Percentiles rank a stretch among this genome's conserved stretches.
Evolutionary conservation across 1,139 yeast species (phyloP).

Genomic region (Debaryomycetaceae sp.): DNA sequence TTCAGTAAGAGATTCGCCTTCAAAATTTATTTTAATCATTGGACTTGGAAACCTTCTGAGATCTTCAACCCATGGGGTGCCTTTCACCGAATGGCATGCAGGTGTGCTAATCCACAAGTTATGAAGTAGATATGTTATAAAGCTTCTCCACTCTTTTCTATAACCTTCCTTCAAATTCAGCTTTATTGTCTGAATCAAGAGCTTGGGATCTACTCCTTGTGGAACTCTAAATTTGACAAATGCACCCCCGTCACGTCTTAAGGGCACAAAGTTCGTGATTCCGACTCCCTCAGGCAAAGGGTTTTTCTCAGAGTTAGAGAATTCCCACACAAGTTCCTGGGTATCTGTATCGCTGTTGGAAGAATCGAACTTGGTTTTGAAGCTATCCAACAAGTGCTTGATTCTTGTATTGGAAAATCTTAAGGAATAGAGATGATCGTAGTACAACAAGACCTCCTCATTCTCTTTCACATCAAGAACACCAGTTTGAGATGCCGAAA

Average conservation of each 20-base stretch:
- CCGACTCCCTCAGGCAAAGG: slow-evolving; percentile 31
- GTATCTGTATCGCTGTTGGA: slow-evolving; percentile 13
- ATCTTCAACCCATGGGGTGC: slow-evolving; percentile 96
- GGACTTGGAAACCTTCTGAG: slow-evolving; percentile 70
- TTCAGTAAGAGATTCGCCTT: slow-evolving; percentile 72
- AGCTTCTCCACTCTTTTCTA: slow-evolving; percentile 24
- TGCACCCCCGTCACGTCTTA: slow-evolving; percentile 87
- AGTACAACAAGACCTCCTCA: slow-evolving; percentile 35
- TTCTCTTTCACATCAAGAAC: slow-evolving; percentile 32
- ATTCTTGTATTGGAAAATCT: slow-evolving; percentile 19
- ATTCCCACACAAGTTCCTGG: slow-evolving; percentile 16
- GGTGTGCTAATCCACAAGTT: slow-evolving; percentile 22
- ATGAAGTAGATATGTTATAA: slow-evolving; percentile 16
- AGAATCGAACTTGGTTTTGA: slow-evolving; percentile 8
- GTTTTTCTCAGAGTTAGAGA: slow-evolving; percentile 16
- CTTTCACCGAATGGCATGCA: slow-evolving; percentile 70
- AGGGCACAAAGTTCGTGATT: slow-evolving; percentile 54
- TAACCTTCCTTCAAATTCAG: slow-evolving; percentile 40
- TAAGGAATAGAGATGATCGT: slow-evolving; percentile 36
- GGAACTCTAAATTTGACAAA: slow-evolving; percentile 77
- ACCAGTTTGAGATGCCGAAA: slow-evolving; percentile 41
- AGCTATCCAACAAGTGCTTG: slow-evolving; percentile 18
- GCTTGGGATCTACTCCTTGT: slow-evolving; percentile 40
- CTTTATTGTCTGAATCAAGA: slow-evolving; percentile 49
- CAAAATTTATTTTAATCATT: slow-evolving; percentile 62